Percentiles rank a stretch among this genome's conserved stretches.
These are phyloP conservation scores for Polychaeton citri DNA, from an alignment of 2,329 filamentous ascomycete species.

Conservation along the genomic window DNA sequence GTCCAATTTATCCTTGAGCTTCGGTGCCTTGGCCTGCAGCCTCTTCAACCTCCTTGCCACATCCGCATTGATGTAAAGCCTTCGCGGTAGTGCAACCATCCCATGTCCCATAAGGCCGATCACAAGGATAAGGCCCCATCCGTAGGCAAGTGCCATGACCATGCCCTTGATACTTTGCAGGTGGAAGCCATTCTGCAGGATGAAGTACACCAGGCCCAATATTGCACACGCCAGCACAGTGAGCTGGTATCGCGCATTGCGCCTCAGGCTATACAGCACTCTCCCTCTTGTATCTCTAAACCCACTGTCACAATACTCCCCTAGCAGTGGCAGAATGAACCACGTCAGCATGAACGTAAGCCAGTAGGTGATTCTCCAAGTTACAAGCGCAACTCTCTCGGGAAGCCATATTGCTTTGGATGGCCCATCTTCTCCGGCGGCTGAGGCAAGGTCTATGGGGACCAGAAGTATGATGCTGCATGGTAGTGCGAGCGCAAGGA, in stretches of 20 bases:
- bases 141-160: conserved; percentile 88
- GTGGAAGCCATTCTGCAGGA: conserved; percentile 62
- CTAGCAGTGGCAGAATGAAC: conserved; percentile 87
- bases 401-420: conserved; percentile 79
- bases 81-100: conserved; percentile 76
- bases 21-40: conserved; percentile 67
- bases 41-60: conserved; percentile 60
- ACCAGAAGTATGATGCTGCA: conserved; percentile 84
- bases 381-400: conserved; percentile 62
- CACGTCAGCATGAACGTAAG: conserved; percentile 90
- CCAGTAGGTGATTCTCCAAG: conserved; percentile 96
- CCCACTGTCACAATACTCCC: conserved; percentile 87
- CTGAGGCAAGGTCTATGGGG: conserved; percentile 86
- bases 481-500: conserved; percentile 87
- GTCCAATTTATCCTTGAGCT: conserved; percentile 72
- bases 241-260: conserved; percentile 79
- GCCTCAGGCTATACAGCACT: conserved; percentile 69
- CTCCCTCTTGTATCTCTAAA: conserved; percentile 76
- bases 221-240: conserved; percentile 60
- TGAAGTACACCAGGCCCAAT: conserved; percentile 69
- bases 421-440: conserved; percentile 46
- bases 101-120: conserved; percentile 98
- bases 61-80: conserved; percentile 65
- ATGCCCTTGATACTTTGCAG: conserved; percentile 64
- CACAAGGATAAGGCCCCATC: conserved; percentile 79